Conservation (phyloP, 345 rosid species). For the Carallia brachiata region DNA sequence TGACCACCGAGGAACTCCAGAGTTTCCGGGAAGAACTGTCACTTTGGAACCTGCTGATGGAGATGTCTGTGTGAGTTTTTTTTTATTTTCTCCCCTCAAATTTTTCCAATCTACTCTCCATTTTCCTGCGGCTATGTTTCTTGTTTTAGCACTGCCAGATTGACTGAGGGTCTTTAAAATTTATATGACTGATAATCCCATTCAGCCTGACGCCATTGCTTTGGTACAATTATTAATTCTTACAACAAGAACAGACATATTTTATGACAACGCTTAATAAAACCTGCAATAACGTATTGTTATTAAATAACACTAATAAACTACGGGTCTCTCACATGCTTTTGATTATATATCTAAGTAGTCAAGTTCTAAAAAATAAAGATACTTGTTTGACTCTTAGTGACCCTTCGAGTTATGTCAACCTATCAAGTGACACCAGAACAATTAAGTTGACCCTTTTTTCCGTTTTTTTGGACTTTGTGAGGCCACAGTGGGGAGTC, state of each 20-base stretch:
- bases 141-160: neutral
- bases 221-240: too few species aligned
- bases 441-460: conserved; percentile 8
- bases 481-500: conserved; percentile 79
- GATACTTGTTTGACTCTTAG: too few species aligned
- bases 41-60: conserved; percentile 69
- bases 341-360: too few species aligned
- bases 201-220: neutral
- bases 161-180: neutral
- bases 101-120: neutral
- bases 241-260: too few species aligned
- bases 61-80: conserved; percentile 66
- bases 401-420: neutral
- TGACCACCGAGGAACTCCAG: conserved; percentile 87
- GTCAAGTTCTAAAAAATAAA: too few species aligned
- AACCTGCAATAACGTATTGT: too few species aligned
- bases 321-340: too few species aligned
- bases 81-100: neutral
- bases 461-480: conserved; percentile 16
- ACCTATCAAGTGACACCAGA: conserved; percentile 1
- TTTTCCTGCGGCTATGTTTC: neutral
- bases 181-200: neutral
- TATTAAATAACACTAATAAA: too few species aligned
- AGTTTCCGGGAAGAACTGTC: conserved; percentile 81
- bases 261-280: too few species aligned